Base-by-base conservation (phyloP, 2,329 filamentous ascomycete species). In the Sporothrix protearum region DNA sequence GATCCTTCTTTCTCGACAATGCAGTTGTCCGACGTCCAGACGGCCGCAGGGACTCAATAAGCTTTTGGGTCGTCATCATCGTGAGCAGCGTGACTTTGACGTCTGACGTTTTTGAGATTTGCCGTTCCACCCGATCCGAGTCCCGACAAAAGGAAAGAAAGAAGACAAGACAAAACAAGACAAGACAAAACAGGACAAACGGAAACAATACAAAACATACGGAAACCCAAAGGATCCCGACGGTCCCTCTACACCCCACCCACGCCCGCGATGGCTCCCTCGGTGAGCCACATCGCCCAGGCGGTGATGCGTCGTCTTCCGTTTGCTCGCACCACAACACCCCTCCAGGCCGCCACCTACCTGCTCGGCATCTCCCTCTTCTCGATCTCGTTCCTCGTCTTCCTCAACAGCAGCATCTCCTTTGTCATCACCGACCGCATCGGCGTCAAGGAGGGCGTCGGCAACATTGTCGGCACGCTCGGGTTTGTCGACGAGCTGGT, bases 321-420 rank as follows among this genome's bases (percentile, higher is more conserved):
- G 36, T 90, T 91, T 80, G 83, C 87, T 73, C 79, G 83, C 28
- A 84, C 85, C 59, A 88, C 87, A n/a, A 89, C 88, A 14, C 81
- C 84, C 4, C 78, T 87, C 25, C 88, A 91, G 77, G 89, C 87
- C n/a, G 80, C 86, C 71, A 91, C 92, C 39, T 96, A 96, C 80
- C 88, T 96, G 47, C 85, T 94, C 75, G 91, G 90, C 78, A 91
- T 96, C 77, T 92, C 91, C 73, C 88, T 96, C 76, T 95, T 95
- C 84, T 93, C 90, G 80, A 96, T 96, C 78, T 91, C 91, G 70
- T 96, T 96, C 82, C 90, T 96, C 75, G 93, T 96, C 77, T 96
- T 96, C 82, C 87, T 96, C 74, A 96, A 96, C 83, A 92, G 89
- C 82, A 91, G 89, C 78, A 85, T 96, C 73, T 93, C 91, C 71